Percentiles rank a stretch among this genome's conserved stretches.
Conservation (phyloP, 805 yeast species). For the Hanseniaspora thailandica region DNA sequence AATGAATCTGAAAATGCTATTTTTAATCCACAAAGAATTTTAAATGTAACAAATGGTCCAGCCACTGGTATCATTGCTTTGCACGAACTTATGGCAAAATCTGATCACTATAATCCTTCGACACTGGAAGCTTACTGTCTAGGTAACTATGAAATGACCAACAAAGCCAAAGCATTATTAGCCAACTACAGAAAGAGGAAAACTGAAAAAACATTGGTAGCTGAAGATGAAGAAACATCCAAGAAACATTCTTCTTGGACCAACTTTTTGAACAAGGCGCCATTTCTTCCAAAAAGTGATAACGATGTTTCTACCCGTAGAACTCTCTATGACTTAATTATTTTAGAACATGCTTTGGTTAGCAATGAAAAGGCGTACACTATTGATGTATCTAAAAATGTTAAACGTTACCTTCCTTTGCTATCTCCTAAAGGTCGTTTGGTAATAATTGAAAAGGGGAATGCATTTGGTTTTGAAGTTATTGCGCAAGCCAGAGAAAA, state of each 20-base stretch:
- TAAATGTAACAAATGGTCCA: slow-evolving; percentile 84
- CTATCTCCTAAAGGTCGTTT: slow-evolving; percentile 71
- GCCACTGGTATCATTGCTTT: slow-evolving; percentile 82
- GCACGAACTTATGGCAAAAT: slow-evolving; percentile 56
- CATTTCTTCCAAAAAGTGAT: slow-evolving; percentile 24
- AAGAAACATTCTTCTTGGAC: slow-evolving; percentile 26
- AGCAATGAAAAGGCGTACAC: slow-evolving; percentile 53
- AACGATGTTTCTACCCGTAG: slow-evolving; percentile 15
- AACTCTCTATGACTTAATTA: slow-evolving; percentile 63
- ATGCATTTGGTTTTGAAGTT: slow-evolving; percentile 76
- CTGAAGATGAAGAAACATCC: slow-evolving; percentile 16
- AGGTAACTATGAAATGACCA: slow-evolving; percentile 63
- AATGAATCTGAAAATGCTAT: slow-evolving; percentile 17
- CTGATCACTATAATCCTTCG: slow-evolving; percentile 46
- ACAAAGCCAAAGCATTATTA: slow-evolving; percentile 64
- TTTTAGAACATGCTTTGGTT: slow-evolving; percentile 68
- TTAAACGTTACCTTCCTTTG: slow-evolving; percentile 47
- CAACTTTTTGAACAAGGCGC: slow-evolving; percentile 41
- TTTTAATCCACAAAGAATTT: slow-evolving; percentile 54
- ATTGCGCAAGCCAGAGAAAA: slow-evolving; percentile 84
- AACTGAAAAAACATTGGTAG: slow-evolving; percentile 16
- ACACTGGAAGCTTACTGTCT: slow-evolving; percentile 60
- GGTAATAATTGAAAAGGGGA: slow-evolving; percentile 77
- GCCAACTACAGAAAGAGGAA: slow-evolving; percentile 44
- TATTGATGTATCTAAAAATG: slow-evolving; percentile 54